A percentile compares a stretch with the other conserved stretches of the same genome.
These are phyloP conservation scores for Mycena galopus DNA, from an alignment of 768 basidiomycete species.

Conservation along the genomic window DNA sequence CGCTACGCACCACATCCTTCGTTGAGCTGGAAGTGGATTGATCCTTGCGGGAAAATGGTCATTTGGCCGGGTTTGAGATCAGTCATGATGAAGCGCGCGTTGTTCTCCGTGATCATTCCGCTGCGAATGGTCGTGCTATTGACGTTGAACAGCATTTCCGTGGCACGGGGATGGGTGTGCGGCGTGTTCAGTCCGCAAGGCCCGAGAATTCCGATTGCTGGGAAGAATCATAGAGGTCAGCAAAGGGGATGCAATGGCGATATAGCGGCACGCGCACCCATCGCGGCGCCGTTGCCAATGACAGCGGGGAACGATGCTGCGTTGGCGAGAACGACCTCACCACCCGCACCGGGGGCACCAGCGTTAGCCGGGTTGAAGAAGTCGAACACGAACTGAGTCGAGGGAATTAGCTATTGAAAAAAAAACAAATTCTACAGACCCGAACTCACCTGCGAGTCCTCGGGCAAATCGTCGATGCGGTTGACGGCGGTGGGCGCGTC, in stretches of 20 bases:
- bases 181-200: conserved; percentile 34
- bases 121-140: conserved; percentile 36
- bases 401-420: not conserved
- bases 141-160: conserved; percentile 34
- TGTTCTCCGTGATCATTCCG: conserved; percentile 36
- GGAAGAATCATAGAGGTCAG: not conserved
- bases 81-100: conserved; percentile 36
- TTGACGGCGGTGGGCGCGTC: conserved; percentile 17
- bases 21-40: conserved; percentile 37
- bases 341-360: conserved; percentile 13
- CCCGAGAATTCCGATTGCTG: conserved; percentile 33
- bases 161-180: conserved; percentile 37
- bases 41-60: conserved; percentile 32
- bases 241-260: not conserved
- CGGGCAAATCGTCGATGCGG: not conserved
- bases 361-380: conserved; percentile 27
- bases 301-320: conserved; percentile 36
- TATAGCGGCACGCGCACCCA: conserved; percentile 20
- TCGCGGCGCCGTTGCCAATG: conserved; percentile 31
- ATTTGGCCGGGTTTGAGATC: conserved; percentile 24
- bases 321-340: conserved; percentile 23
- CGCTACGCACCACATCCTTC: conserved; percentile 28
- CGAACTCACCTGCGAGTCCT: not conserved
- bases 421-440: not conserved
- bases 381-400: conserved; percentile 31